Evolutionary conservation across 345 rosid species (phyloP), one percentile per base, ranked within the genome.

Genomic region (Murraya paniculata): DNA sequence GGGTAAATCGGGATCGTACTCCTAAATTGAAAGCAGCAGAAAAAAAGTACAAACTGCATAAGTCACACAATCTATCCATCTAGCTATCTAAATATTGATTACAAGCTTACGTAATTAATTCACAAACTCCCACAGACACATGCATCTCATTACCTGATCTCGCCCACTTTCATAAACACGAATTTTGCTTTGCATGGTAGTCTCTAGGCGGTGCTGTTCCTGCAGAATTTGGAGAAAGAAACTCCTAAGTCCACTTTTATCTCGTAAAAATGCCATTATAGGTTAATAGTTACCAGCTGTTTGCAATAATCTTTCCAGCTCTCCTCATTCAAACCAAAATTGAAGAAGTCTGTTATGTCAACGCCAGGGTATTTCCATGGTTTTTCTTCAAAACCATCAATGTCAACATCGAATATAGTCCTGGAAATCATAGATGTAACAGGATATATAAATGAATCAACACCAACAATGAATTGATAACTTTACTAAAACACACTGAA

Each of bases 221-320:
- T 97, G 88, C 78, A 81, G 35, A 67, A 83, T 58, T 61, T 82
- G 35, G 53, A 76, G 73, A 78, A 10, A 79, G 68, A 69, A 72
- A 59, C 70, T 68, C 74, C 81, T 81, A 56, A 82, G 81, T 65
- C 78, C 84, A 80, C 73, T 69, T 71, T 81, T 45, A 60, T 18
- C 41, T 28, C 36, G 61, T 53, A 78, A 71, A 48, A 39, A 79
- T 58, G 75, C 65, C 68, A 79, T 48, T 25, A 67, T 84, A 82
- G 73, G 28, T 25, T 16, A 77, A 75, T 57, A 86, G 25, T 86
- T 93, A 97, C 99, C 97, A 97, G 93, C 78, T 90, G 93, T 86
- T 91, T 90, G 93, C 98, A 94, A 84, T 90, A 97, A 59, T 93
- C 98, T 89, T 94, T 94, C 99, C 99, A 97, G 89, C 92, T 91